Evolutionary conservation across 495 filamentous ascomycete genomes (phyloP), one percentile per base, ranked within the genome.

Genomic region (Pyronema omphalodes): DNA sequence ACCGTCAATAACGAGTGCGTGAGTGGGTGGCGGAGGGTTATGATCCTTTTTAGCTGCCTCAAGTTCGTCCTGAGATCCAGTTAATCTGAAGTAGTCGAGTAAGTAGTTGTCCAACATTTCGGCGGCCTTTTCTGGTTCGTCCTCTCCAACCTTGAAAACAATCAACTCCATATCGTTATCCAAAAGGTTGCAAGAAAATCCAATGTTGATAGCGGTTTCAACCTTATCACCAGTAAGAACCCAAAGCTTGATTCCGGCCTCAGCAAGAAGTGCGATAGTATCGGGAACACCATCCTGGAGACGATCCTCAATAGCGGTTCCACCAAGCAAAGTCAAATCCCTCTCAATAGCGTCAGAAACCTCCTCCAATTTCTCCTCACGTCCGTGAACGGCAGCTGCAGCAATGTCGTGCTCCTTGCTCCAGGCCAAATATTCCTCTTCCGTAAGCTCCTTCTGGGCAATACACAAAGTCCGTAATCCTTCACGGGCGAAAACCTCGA

Each of bases 241-340:
- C 93, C 93, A 99, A n/a, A 99, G 77, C 66, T 99, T 99, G 69
- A 99, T 95, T 56, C 93, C 93, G 48, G 93, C 93, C 55, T 87
- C 81, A 39, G 82, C 89, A 52, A 99, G 79, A 47, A 99, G 70
- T 53, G 83, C 84, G 59, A 99, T 99, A 2, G 93, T 89, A 61
- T 95, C 93, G 8, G 93, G 93, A 11, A 99, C 93, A 57, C 91
- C 93, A 60, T 96, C 91, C 67, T 99, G 93, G 43, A 99, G 73
- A 66, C 88, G 78, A 73, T 99, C 93, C 67, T 99, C 93, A 62
- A 99, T 99, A 37, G 93, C 93, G 44, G 93, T 99, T 17, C 93
- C 93, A 44, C 93, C 93, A 36, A 99, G 71, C 36, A 99, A 78
- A 56, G 77, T 87, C 9, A 99, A 74, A 12, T 94, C 80, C 46